A percentile compares a stretch with the other conserved stretches of the same genome.
Conservation (phyloP, 129 eudicot genomes). For the Gnaphalium uliginosum region DNA sequence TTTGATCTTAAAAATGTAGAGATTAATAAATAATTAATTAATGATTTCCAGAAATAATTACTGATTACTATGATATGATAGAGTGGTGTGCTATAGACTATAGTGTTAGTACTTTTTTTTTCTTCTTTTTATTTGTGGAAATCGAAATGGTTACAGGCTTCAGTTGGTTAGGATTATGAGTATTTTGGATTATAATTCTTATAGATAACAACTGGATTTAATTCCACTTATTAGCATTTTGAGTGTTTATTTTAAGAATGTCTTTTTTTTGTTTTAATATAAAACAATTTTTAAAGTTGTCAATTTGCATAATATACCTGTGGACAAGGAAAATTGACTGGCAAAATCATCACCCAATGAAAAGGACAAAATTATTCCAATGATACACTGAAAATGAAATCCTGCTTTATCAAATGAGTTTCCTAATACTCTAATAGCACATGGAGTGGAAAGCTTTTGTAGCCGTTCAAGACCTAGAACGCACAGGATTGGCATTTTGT, state of each 20-base stretch:
- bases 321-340: no score
- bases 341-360: no score
- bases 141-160: conserved; percentile 14
- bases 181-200: conserved; percentile 28
- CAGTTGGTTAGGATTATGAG: conserved; percentile 20
- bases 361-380: no score
- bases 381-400: no score
- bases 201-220: conserved; percentile 13
- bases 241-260: neutral
- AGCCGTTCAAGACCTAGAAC: no score
- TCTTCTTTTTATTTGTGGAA: neutral
- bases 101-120: neutral
- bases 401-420: no score
- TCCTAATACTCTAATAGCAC: no score
- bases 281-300: no score
- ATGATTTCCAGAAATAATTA: conserved; percentile 27
- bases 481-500: no score
- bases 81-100: neutral
- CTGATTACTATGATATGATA: neutral
- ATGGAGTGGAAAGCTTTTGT: no score
- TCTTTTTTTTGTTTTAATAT: no score
- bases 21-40: conserved; percentile 3
- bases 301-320: no score
- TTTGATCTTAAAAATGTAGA: conserved; percentile 29
- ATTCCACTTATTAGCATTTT: neutral